Evolutionary conservation across 164 flowering plant genomes (phyloP), one percentile per base, ranked within the genome.

Genomic region (Paratinospora sagittata): DNA sequence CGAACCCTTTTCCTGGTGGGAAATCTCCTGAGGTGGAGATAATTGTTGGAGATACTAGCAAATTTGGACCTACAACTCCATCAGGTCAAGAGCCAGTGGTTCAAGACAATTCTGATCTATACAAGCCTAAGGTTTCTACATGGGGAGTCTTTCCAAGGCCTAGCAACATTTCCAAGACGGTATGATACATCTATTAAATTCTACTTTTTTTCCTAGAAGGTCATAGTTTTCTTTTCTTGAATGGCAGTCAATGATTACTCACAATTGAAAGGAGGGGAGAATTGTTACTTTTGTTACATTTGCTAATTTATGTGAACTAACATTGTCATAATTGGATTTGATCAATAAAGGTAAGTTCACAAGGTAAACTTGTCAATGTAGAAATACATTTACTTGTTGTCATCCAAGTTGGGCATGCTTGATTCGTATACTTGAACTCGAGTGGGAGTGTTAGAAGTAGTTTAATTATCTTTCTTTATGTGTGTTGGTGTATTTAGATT

Each of bases 141-240:
- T 94, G 98, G 98, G 98, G 98, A 75, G 91, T 92, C 70, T 92
- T 92, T 81, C 97, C 98, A 37, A 85, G 97, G 79, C 98, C 98
- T 27, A 74, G 73, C 74, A 81, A 94, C 80, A 89, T 94, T 72
- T 94, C 98, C 0, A 85, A 89, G 76, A 82, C 97, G 79, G 98
- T 93, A 87, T 27, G 77, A 14, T 66, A 69, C n/a, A 7, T 39
- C 47, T 72, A n/a, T 65, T 61, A 62, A 27, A 21, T 27, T 30
- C 37, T 11, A 3, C 8, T 0, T 30, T 43, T n/a, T 14, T 23
- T 0, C 21, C 24, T 24, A 52, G 27, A 24, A 52, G 45, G 13
- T n/a, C 10, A 11, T 45, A 13, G 17, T 30, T 64, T 39, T 62
- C 26, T 24, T 37, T 17, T 27, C 2, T 3, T 14, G 1, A 27